These are phyloP conservation scores for Skeletonema grethae DNA, from an alignment of 108 stramenopile species.

Conservation along the genomic window DNA sequence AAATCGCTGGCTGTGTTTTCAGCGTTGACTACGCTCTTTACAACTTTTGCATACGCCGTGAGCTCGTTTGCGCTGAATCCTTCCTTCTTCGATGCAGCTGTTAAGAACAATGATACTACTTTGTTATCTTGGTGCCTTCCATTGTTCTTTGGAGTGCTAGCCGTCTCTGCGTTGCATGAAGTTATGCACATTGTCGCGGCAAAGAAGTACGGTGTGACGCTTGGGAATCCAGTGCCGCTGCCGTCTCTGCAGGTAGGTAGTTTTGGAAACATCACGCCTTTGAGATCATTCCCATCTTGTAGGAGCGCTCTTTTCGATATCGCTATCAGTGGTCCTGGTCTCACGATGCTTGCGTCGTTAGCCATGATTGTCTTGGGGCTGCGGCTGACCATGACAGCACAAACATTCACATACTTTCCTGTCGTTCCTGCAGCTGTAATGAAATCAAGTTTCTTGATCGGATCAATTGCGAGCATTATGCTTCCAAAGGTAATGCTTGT, in stretches of 20 bases:
- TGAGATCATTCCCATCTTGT: constrained; percentile 70
- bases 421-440: constrained; percentile 59
- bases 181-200: constrained; percentile 63
- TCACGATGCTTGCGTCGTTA: constrained; percentile 35
- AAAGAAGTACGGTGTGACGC: constrained; percentile 46
- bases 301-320: constrained; percentile 48
- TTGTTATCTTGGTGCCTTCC: constrained; percentile 56
- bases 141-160: constrained; percentile 61
- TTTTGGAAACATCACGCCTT: constrained; percentile 71
- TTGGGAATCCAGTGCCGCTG: constrained; percentile 67
- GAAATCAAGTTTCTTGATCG: constrained; percentile 76
- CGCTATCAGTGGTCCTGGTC: constrained; percentile 43
- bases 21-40: constrained; percentile 47
- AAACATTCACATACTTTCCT: constrained; percentile 53
- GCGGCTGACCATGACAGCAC: constrained; percentile 27
- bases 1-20: constrained; percentile 48
- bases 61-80: constrained; percentile 67
- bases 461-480: constrained; percentile 54
- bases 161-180: constrained; percentile 64
- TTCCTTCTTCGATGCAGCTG: constrained; percentile 63
- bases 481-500: constrained; percentile 70
- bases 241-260: constrained; percentile 63
- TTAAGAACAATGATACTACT: constrained; percentile 55
- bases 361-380: constrained; percentile 36
- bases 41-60: constrained; percentile 62